Base-by-base conservation (phyloP, 331 rosid genomes). In the Pyracantha coccinea region DNA sequence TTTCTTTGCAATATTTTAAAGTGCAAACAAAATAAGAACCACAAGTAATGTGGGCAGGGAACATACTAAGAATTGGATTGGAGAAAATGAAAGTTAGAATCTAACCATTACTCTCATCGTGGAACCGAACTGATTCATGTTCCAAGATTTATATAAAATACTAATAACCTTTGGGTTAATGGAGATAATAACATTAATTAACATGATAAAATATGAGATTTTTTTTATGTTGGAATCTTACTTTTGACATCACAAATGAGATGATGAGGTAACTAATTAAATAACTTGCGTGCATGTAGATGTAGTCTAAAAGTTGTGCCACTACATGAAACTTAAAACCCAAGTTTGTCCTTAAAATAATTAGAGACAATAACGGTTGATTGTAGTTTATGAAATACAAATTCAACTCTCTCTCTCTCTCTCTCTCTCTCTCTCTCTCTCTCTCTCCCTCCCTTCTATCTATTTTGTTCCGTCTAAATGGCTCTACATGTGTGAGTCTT, bases 111-210 rank as follows among this genome's bases (percentile, higher is more conserved):
- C 85, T 71, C 80, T 82, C 74, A 80, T 84, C 71, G 83, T 67
- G 83, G 84, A 82, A 87, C 82, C 79, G 89, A 88, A 87, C 89
- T 74, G 75, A 87, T 88, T 91, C 96, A 85, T 27, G 47, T 81
- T 44, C 60, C 52, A 33, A 35, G 24, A 28, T 32, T 66, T 55
- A 83, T 63, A 76, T 31, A 59, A 69, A 63, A 35, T 4, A 28
- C 21, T 52, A 6, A 24, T 80, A 79, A 68, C 29, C 19, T 69
- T 62, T 66, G 32, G 64, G 38, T 72, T 60, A 79, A 72, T 50
- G 68, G 57, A 11, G 8, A 64, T 21, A 47, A 58, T 47, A 15
- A 24, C 20, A 16, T 65, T 25, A 55, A 55, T 58, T 15, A 55
- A 52, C 57, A 52, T 52, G 57, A 17, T 17, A 52, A 6, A 52